These are phyloP conservation scores for Aspergillus ustus DNA, from an alignment of 2,329 filamentous ascomycete species.

Conservation along the genomic window DNA sequence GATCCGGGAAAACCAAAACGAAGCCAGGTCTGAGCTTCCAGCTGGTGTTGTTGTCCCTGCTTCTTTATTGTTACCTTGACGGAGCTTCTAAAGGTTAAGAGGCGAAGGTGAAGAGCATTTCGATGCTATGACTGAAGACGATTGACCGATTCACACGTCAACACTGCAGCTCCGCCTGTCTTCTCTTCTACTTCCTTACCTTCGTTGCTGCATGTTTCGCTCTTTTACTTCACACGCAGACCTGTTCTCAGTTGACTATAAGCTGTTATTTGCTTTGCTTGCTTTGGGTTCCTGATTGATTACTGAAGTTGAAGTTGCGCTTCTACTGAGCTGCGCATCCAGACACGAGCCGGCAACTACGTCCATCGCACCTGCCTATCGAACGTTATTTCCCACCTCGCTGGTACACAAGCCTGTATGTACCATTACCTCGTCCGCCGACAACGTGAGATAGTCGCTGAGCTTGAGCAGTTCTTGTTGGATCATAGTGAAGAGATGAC, in stretches of 20 bases:
- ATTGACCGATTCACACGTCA: background rate
- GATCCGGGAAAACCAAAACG: constrained; percentile 34
- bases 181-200: constrained; percentile 9
- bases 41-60: constrained; percentile 11
- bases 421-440: constrained; percentile 44
- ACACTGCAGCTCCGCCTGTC: background rate
- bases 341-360: constrained; percentile 10
- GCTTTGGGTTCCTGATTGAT: constrained; percentile 1
- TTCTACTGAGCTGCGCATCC: background rate
- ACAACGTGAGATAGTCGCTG: constrained; percentile 45
- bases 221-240: constrained; percentile 28
- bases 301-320: background rate
- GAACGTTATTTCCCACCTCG: constrained; percentile 19
- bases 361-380: constrained; percentile 7
- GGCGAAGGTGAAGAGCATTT: background rate
- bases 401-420: constrained; percentile 41
- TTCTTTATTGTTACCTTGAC: constrained; percentile 1
- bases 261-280: background rate
- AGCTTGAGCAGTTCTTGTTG: constrained; percentile 46
- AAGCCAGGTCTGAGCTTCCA: constrained; percentile 11
- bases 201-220: constrained; percentile 28
- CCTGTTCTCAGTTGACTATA: background rate
- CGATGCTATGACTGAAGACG: background rate
- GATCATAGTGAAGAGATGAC: constrained; percentile 45
- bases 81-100: background rate